Base-by-base conservation (phyloP, 345 rosid genomes). In the Chamaenerion angustifolium region DNA sequence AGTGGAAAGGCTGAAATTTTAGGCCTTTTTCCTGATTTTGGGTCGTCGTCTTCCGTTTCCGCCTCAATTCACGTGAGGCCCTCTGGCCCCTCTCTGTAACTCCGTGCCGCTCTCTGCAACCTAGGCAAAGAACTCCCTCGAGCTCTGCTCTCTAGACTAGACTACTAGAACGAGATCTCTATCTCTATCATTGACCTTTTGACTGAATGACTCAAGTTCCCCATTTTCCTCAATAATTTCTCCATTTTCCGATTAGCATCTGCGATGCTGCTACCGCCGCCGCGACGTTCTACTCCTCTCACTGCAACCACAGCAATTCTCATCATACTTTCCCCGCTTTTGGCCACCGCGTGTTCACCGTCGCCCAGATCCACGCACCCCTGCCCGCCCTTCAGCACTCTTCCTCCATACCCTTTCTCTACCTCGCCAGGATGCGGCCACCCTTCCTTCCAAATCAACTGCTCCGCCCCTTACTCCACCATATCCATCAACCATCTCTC, bases 321-420 rank as follows among this genome's bases (percentile, higher is more conserved):
- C 2, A n/a, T 58, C 42, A 9, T 42, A 25, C 50, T 11, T 4
- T 31, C 18, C 27, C 57, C 12, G 42, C 48, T 47, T 25, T 48
- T 37, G 40, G 46, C 45, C 48, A 12, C 40, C n/a, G 12, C 16
- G 10, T 16, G 54, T 50, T 15, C 48, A 16, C 9, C 1, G 15
- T 45, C 11, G 49, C 18, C 49, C 45, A 62, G 0, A 17, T 74
- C 16, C 68, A 79, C 57, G 5, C 3, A 40, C 70, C 54, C 67
- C 18, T 89, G 97, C 45, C 84, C 94, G 8, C 95, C 95, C 1
- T 89, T 89, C 64, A 62, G 68, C 45, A 64, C 84, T 5, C 45
- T 71, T 9, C 88, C 82, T 2, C 72, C 84, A 1, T 82, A 67
- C 57, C 95, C 97, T 6, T 89, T 83, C 80, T 89, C 97, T 4